Percentiles rank a stretch among this genome's conserved stretches.
Conservation (phyloP, 2,329 filamentous ascomycete species). For the Sclerotinia borealis region DNA sequence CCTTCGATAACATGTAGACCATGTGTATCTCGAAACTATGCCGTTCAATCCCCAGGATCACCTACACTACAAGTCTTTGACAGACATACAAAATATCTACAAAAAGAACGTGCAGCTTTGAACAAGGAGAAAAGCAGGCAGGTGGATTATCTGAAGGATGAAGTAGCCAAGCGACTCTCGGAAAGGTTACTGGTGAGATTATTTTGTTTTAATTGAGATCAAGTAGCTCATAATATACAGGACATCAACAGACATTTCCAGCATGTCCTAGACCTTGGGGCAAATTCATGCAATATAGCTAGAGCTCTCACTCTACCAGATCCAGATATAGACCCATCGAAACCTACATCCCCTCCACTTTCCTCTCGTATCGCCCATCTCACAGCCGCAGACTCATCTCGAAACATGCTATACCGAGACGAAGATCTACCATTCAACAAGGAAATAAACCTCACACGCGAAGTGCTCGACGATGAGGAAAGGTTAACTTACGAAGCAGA, state of each 20-base stretch:
- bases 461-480: constrained; percentile 70
- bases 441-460: constrained; percentile 63
- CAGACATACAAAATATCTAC: constrained; percentile 76
- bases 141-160: constrained; percentile 89
- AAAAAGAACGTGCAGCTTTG: constrained; percentile 78
- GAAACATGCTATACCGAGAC: constrained; percentile 74
- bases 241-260: constrained; percentile 89
- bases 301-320: constrained; percentile 68
- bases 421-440: constrained; percentile 67
- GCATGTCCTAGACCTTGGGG: constrained; percentile 82
- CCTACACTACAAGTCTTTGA: constrained; percentile 90
- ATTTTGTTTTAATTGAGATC: constrained; percentile 6
- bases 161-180: constrained; percentile 77
- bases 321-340: constrained; percentile 52
- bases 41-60: constrained; percentile 68
- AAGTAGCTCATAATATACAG: constrained; percentile 37
- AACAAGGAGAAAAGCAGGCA: constrained; percentile 66
- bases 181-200: constrained; percentile 69
- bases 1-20: constrained; percentile 17
- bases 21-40: constrained; percentile 53
- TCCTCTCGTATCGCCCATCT: constrained; percentile 66
- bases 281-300: constrained; percentile 92
- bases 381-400: constrained; percentile 76
- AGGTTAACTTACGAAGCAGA: constrained; percentile 67
- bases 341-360: constrained; percentile 56